Conservation (phyloP, 805 yeast species). For the Myxozyma melibiosi region DNA sequence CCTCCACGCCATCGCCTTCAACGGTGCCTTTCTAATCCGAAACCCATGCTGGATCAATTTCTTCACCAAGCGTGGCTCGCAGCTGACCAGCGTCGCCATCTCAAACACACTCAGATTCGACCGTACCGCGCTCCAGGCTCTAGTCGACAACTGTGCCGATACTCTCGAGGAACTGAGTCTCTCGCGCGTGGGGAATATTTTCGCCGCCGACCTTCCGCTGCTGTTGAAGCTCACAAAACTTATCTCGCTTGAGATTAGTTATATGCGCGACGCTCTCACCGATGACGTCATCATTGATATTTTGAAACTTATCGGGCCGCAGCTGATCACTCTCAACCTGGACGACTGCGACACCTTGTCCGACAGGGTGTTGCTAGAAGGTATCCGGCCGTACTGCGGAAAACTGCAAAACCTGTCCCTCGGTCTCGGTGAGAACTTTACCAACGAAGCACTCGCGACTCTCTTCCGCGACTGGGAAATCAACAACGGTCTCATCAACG, state of each 20-base stretch:
- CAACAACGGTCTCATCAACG: conserved; percentile 57
- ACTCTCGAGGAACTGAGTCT: conserved; percentile 58
- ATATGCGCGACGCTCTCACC: conserved; percentile 53
- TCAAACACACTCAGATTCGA: conserved; percentile 83
- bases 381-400: conserved; percentile 60
- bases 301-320: conserved; percentile 54
- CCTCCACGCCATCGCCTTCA: conserved; percentile 61
- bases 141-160: conserved; percentile 60
- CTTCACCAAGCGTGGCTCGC: conserved; percentile 59
- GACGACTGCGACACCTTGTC: conserved; percentile 77
- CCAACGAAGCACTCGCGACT: conserved; percentile 64
- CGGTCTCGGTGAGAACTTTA: conserved; percentile 60
- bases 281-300: conserved; percentile 56
- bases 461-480: conserved; percentile 59
- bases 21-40: conserved; percentile 87
- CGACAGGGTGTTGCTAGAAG: conserved; percentile 57
- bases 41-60: conserved; percentile 76
- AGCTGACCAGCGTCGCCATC: conserved; percentile 61
- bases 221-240: conserved; percentile 56
- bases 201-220: conserved; percentile 61
- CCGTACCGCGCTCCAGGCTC: conserved; percentile 60
- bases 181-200: conserved; percentile 72
- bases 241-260: conserved; percentile 54
- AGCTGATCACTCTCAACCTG: conserved; percentile 58
- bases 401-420: conserved; percentile 62